Base-by-base conservation (phyloP, 2,329 filamentous ascomycete species). In the Beauveria sp. region DNA sequence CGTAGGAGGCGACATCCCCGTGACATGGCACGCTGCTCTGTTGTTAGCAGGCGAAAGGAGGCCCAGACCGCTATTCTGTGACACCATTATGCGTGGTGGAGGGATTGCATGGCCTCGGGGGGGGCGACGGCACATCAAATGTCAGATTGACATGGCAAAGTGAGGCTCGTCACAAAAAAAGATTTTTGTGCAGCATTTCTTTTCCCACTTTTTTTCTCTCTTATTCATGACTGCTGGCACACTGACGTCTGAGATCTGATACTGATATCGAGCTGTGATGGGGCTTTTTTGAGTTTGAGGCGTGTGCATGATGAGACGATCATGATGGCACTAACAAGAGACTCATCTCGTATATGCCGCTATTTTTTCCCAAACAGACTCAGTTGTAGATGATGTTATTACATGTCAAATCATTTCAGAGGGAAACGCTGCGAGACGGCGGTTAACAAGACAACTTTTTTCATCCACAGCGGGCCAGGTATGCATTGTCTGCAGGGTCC, bases 61-160 rank as follows among this genome's bases (percentile, higher is more conserved):
- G 56, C 56, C 34, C 38, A 60, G 56, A 60, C 56, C 56, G 56
- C 56, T 26, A 51, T 60, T 60, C 56, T 52, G 46, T 31, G 56
- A 52, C 56, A 50, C 51, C 46, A 56, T 56, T 34, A 56, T 56
- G 55, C 45, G 45, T 45, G 53, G 26, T 46, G 43, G 54, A 31
- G 54, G 54, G 24, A 8, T 8, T 28, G 55, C 46, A 50, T 22
- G 45, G 45, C 28, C 56, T 42, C 34, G 56, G 56, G 42, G 46
- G 42, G 49, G 46, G 34, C 28, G 56, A 59, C 51, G 56, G 46
- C 16, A 50, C 20, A 49, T 49, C 9, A 42, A n/a, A 60, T 60
- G 56, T 60, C 56, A 60, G 56, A 52, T 60, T 52, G 48, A 43
- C 46, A 50, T 26, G 45, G 22, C 18, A 31, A 38, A 34, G 6